These are phyloP conservation scores for Shiraia bambusicola DNA, from an alignment of 2,329 filamentous ascomycete genomes.

Conservation along the genomic window DNA sequence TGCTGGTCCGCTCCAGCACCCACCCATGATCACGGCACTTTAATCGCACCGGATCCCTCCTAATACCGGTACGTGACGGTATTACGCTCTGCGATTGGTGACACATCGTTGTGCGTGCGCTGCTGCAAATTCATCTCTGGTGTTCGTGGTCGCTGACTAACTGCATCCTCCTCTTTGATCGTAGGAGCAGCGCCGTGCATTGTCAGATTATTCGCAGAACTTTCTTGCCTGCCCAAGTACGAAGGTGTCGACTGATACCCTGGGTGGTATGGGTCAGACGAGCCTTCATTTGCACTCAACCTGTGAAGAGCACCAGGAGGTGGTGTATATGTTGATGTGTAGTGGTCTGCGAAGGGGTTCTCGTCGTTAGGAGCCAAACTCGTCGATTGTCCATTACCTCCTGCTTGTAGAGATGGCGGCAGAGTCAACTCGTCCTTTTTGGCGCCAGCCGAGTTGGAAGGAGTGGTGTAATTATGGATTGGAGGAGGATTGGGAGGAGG, in stretches of 20 bases:
- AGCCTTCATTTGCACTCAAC: constrained; percentile 14
- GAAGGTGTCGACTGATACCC: constrained; percentile 44
- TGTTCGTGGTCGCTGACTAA: constrained; percentile 24
- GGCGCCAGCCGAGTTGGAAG: constrained; percentile 9
- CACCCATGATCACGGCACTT: constrained; percentile 1
- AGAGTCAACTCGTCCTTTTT: constrained; percentile 23
- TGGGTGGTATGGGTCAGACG: constrained; percentile 34
- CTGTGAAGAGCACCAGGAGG: constrained; percentile 23
- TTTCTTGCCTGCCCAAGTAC: constrained; percentile 49
- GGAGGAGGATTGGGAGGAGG: constrained; percentile 2
- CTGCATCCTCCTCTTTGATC: constrained; percentile 30
- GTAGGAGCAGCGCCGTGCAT: constrained; percentile 48
- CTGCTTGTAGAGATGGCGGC: constrained; percentile 34
- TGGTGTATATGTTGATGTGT: constrained; percentile 37
- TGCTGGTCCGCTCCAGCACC: constrained; percentile 8
- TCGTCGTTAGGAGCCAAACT: constrained; percentile 21
- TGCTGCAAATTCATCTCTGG: constrained; percentile 22
- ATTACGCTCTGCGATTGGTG: constrained; percentile 40
- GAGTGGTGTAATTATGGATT: constrained; percentile 1
- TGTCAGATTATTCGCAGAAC: constrained; percentile 46
- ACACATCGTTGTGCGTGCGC: constrained; percentile 30
- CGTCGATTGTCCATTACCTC: constrained; percentile 14
- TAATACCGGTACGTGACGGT: constrained; percentile 43
- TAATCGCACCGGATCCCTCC: constrained; percentile 3
- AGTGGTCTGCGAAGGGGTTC: constrained; percentile 48